Percentiles rank a stretch among this genome's conserved stretches.
Conservation (phyloP, 192 early-diverging fungal species). For the Chytriomyces hyalinus region DNA sequence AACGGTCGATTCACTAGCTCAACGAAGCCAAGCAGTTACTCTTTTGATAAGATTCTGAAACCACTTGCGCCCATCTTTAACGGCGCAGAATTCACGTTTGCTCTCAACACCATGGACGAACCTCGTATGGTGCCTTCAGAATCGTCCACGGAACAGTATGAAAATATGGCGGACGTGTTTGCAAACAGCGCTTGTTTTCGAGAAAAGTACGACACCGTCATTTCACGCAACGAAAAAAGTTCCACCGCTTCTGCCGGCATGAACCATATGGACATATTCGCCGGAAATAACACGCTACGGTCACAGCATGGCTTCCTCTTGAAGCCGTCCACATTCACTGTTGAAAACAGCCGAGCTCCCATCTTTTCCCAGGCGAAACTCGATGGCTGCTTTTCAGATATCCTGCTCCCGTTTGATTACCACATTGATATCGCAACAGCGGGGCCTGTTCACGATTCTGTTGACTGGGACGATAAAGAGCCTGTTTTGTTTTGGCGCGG, state of each 20-base stretch:
- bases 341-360: not conserved
- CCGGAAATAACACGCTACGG: not conserved
- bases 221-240: not conserved
- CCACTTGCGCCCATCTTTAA: not conserved
- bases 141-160: not conserved
- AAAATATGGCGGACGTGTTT: slow-evolving; percentile 6
- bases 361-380: slow-evolving; percentile 20
- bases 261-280: not conserved
- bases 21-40: not conserved
- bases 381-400: not conserved
- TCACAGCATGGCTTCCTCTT: slow-evolving; percentile 19
- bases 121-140: slow-evolving; percentile 14
- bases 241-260: not conserved
- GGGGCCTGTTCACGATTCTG: not conserved
- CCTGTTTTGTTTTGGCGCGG: slow-evolving; percentile 31
- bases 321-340: not conserved
- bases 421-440: not conserved
- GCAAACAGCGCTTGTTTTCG: not conserved
- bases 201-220: not conserved
- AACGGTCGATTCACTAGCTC: not conserved
- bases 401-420: not conserved
- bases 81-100: not conserved
- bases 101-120: slow-evolving; percentile 15
- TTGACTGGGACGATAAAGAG: slow-evolving; percentile 4
- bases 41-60: not conserved